phyloP scores from a whole-genome alignment of 768 basidiomycete species.

The Mrakia gelida region DNA sequence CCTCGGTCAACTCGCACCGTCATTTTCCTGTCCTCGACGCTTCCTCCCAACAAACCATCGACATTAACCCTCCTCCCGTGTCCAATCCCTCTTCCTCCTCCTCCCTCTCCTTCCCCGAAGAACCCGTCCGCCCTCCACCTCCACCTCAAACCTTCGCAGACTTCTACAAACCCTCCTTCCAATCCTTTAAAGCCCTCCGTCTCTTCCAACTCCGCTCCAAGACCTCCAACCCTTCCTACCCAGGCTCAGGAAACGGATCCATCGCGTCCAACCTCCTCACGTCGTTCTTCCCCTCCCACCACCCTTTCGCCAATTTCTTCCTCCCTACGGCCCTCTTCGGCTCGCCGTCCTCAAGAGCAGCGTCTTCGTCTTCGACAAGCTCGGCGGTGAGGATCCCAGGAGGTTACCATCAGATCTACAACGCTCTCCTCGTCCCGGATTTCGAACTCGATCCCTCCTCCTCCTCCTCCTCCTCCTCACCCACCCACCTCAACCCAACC shows the following conservation, averaged over 20 bases:
- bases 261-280: not conserved
- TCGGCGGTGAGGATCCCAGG: not conserved
- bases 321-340: not conserved
- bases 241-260: not conserved
- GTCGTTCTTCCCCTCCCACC: slow-evolving; percentile 7
- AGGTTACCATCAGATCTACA: slow-evolving; percentile 6
- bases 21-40: not conserved
- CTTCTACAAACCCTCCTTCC: slow-evolving; percentile 6
- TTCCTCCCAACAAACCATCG: not conserved
- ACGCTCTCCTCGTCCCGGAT: not conserved
- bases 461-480: not conserved
- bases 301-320: not conserved
- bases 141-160: not conserved
- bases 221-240: not conserved
- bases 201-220: not conserved
- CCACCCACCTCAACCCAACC: too few species aligned
- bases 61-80: not conserved
- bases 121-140: not conserved
- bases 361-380: not conserved
- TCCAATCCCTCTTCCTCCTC: not conserved
- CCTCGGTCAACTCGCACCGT: not conserved
- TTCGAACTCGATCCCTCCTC: not conserved
- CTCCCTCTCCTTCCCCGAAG: not conserved
- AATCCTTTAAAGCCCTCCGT: slow-evolving; percentile 5
- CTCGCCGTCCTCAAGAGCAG: not conserved